Base-by-base conservation (phyloP, 2,329 filamentous ascomycete genomes). In the Metarhizium brunneum region DNA sequence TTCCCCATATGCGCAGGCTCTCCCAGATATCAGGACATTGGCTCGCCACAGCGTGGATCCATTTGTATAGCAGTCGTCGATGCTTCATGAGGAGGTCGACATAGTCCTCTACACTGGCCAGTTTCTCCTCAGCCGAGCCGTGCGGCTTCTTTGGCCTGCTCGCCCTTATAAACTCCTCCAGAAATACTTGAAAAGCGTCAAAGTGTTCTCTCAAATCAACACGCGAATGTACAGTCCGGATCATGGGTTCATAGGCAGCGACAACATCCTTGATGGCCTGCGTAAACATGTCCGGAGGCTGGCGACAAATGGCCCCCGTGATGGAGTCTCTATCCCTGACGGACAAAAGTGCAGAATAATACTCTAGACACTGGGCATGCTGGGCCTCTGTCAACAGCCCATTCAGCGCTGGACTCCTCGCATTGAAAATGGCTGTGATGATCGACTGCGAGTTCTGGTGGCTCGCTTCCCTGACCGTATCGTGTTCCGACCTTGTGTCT, bases 321-420 rank as follows among this genome's bases (percentile, higher is more conserved):
- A 92, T 83, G 61, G 85, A 79, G 56, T 88, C 82, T n/a, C 88
- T 81, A 65, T 94, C 89, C 40, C 84, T 82, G 8, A 88, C 80
- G 0, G 85, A 84, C 29, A 92, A 78, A n/a, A 84, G 77, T 1
- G 86, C 82, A 0, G 84, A 80, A 60, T 88, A 83, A 67, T 89
- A 92, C 56, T 88, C 83, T 48, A 87, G 75, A 40, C 84, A 86
- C 58, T 81, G 77, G 2, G 70, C 69, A 60, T 92, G 87, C 59
- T 88, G 83, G 10, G 71, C 62, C 11, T 85, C 79, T 2, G 76
- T 79, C 29, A 90, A 68, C 0, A 74, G 70, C 0, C 71, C 65
- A 1, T 72, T 66, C 5, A 79, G 67, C 1, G 71, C 66, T 1
- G 78, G 72, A 45, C 81, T 75, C 1, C 76, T 68, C 0, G 74